Percentiles rank a stretch among this genome's conserved stretches.
phyloP scores from a whole-genome alignment of 1,284 basidiomycete species.

The Ceratobasidium sp. region DNA sequence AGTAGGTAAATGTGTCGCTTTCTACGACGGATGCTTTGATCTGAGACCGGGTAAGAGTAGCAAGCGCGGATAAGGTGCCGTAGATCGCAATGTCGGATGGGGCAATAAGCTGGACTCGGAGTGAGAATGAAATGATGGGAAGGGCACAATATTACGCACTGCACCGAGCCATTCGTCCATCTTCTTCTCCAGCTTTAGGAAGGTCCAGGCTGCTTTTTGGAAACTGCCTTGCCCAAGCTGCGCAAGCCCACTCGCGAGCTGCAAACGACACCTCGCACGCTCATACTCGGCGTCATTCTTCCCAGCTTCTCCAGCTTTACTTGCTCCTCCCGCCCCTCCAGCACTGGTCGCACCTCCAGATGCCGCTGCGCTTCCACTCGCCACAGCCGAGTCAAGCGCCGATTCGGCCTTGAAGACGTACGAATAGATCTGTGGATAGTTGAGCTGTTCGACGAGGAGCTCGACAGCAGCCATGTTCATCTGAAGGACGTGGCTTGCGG shows the following conservation, averaged over 20 bases:
- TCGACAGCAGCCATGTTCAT: slow-evolving; percentile 85
- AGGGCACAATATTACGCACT: slow-evolving; percentile 56
- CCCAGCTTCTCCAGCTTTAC: slow-evolving; percentile 49
- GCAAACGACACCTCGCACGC: slow-evolving; percentile 71
- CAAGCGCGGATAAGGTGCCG: slow-evolving; percentile 80
- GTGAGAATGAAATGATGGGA: not conserved
- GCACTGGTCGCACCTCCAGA: slow-evolving; percentile 40
- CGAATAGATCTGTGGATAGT: slow-evolving; percentile 83
- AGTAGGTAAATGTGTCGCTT: slow-evolving; percentile 74
- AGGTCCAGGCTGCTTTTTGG: slow-evolving; percentile 76
- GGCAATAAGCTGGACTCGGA: slow-evolving; percentile 67
- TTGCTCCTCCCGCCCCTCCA: slow-evolving; percentile 48
- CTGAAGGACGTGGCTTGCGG: slow-evolving; percentile 84
- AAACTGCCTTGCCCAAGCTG: slow-evolving; percentile 75
- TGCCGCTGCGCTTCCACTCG: slow-evolving; percentile 49
- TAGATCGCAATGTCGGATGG: slow-evolving; percentile 86
- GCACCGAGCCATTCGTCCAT: slow-evolving; percentile 77
- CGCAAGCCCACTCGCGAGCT: slow-evolving; percentile 78
- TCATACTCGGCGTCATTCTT: slow-evolving; percentile 68
- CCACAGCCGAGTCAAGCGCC: slow-evolving; percentile 73
- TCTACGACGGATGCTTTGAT: slow-evolving; percentile 75
- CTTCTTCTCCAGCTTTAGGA: slow-evolving; percentile 76
- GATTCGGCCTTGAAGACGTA: slow-evolving; percentile 93
- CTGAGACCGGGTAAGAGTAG: slow-evolving; percentile 73
- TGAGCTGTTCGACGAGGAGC: slow-evolving; percentile 84